Evolutionary conservation across 2,329 filamentous ascomycete species (phyloP), one percentile per base, ranked within the genome.

Genomic region (Botryotinia convoluta): DNA sequence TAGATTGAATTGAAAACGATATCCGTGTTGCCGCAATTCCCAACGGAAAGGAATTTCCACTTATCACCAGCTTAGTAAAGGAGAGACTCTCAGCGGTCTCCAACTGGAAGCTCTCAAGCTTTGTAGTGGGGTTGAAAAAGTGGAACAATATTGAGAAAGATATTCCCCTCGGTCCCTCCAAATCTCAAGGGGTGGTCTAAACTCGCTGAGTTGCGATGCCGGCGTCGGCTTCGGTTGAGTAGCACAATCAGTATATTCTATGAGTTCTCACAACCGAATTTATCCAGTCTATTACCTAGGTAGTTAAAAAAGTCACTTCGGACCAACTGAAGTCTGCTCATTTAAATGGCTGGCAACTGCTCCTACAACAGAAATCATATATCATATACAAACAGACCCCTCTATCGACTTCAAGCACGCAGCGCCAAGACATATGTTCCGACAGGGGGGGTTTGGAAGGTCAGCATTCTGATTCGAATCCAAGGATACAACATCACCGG

Each of bases 111-210:
- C 59, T 71, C 29, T 65, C 59, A 48, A 54, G 44, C 54, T 63
- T 63, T 54, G 29, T 54, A 42, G 64, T 54, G 64, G 64, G 10
- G 45, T 42, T 16, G 10, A 7, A 68, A 68, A 29, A 68, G 48
- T 68, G 64, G 64, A 68, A 57, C 64, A 67, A 54, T 67, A 51
- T 67, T 54, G 64, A 61, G 64, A 67, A 39, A 54, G 35, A 63
- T 14, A 20, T 42, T 62, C 45, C n/a, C 51, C 68, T 70, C 42
- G 68, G 68, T 68, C 18, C 65, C 48, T 64, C 18, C 20, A 44
- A 35, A 26, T 42, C 60, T 62, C 3, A 62, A 62, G 26, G 37
- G 35, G 4, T 61, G 37, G 45, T 35, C 48, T 42, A 20, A 64
- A 26, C 39, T 62, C 22, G 3, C 32, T 51, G 32, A 67, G 45